Evolutionary conservation across 2,329 filamentous ascomycete genomes (phyloP), one percentile per base, ranked within the genome.

Genomic region (Diaporthe citrichinensis): DNA sequence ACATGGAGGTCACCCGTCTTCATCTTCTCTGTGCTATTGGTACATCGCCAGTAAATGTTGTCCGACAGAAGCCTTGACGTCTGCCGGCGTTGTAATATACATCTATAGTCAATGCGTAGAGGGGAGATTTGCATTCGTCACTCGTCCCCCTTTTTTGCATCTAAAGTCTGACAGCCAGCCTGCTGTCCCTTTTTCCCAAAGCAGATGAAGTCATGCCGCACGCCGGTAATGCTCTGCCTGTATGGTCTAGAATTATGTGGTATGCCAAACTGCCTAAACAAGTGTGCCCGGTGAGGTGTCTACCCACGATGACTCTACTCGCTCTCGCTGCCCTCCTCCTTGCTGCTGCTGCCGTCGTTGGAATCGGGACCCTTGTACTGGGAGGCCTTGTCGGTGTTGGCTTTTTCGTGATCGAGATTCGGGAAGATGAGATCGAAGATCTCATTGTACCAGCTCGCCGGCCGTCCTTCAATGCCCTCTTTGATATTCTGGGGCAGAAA

Each of bases 391-490:
- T 95, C 97, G 78, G 88, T 90, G 84, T 94, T 97, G 77, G 94
- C 95, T 76, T 91, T 86, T 57, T 93, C 89, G 77, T 87, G 88
- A 85, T 98, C 94, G 25, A 98, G 85, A 78, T 94, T 88, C 51
- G 94, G 92, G 88, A 99, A 99, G 79, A 98, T 92, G 77, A 98
- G 89, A 78, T 96, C 91, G 83, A 98, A 98, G 69, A 99, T 95
- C 79, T 99, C 95, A 9, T 90, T 90, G 87, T 98, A 99, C 97
- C 97, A 99, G 81, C 91, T 92, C 25, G 96, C 96, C 0, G 97
- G 94, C 79, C 93, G 94, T 81, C 97, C 97, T 85, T 98, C 93
- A 77, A 99, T 94, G 79, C 95, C 96, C 81, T 98, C 91, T 87
- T 98, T 99, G 88, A 99, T 99, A 83, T 98, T 98, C 97, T 99